These are phyloP conservation scores for Hirsutella rhossiliensis DNA, from an alignment of 2,329 filamentous ascomycete genomes.

Conservation along the genomic window DNA sequence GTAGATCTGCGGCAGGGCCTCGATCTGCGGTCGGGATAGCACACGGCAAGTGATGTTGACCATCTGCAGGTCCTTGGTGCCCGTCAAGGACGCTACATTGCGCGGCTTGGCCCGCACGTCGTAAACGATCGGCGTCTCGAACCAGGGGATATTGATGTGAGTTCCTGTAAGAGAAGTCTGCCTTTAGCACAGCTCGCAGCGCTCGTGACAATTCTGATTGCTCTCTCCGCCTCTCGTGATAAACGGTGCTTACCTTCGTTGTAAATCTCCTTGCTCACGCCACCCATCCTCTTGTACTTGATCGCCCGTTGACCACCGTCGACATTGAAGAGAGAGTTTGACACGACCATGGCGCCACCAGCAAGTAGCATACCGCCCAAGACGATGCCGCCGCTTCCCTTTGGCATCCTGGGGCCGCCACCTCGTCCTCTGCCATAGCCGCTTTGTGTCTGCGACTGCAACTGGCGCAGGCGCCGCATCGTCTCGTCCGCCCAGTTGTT, in stretches of 20 bases:
- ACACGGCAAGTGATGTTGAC: conserved; percentile 99
- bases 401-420: conserved; percentile 22
- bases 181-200: conserved; percentile 5
- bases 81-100: conserved; percentile 91
- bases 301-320: conserved; percentile 98
- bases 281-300: conserved; percentile 88
- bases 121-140: conserved; percentile 93
- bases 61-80: conserved; percentile 99
- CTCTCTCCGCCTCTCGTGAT: background rate
- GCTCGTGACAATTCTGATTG: too few relatives aligned
- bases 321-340: conserved; percentile 63
- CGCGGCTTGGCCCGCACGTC: conserved; percentile 96
- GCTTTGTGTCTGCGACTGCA: conserved; percentile 24
- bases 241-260: conserved; percentile 57
- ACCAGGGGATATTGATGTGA: conserved; percentile 88
- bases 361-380: conserved; percentile 30
- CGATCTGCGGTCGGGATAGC: conserved; percentile 77
- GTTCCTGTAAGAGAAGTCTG: conserved; percentile 48
- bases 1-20: conserved; percentile 92
- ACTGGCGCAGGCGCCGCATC: conserved; percentile 36
- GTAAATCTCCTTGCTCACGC: conserved; percentile 95
- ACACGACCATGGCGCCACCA: conserved; percentile 38
- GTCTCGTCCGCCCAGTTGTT: conserved; percentile 37
- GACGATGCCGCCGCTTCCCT: conserved; percentile 26
- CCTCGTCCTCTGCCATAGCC: conserved; percentile 29